Conservation (phyloP, 495 filamentous ascomycete species). For the Penicillium steckii region DNA sequence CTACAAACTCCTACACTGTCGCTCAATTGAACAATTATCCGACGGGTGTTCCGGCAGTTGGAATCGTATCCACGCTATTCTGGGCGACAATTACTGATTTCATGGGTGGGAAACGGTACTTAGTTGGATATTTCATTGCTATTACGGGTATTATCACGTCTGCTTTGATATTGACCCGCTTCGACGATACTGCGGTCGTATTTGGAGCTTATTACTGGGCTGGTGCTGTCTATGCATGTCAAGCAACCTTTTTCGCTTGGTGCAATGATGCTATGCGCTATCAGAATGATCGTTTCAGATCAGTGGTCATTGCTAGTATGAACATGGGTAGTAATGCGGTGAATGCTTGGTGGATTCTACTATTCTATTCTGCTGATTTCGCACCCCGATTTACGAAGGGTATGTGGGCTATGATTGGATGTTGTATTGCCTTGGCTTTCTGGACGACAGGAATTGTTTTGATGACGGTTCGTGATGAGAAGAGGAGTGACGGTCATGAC, state of each 20-base stretch:
- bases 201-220: slow-evolving; percentile 56
- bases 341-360: slow-evolving; percentile 61
- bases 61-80: slow-evolving; percentile 51
- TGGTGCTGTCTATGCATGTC: slow-evolving; percentile 55
- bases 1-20: slow-evolving; percentile 40
- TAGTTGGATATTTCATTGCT: slow-evolving; percentile 55
- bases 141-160: slow-evolving; percentile 47
- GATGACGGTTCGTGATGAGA: slow-evolving; percentile 19
- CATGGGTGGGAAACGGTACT: slow-evolving; percentile 45
- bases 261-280: slow-evolving; percentile 56
- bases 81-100: slow-evolving; percentile 54
- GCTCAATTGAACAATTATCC: slow-evolving; percentile 49
- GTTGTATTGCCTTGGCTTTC: slow-evolving; percentile 46
- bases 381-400: slow-evolving; percentile 59
- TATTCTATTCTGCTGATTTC: slow-evolving; percentile 60
- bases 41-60: slow-evolving; percentile 46
- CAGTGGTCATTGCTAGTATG: slow-evolving; percentile 54
- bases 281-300: slow-evolving; percentile 43
- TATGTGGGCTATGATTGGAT: slow-evolving; percentile 60
- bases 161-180: slow-evolving; percentile 47
- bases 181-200: slow-evolving; percentile 37
- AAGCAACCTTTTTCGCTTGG: slow-evolving; percentile 60
- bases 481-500: background rate
- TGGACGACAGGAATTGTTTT: slow-evolving; percentile 51
- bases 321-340: slow-evolving; percentile 56